Evolutionary conservation across 306 rosid species (phyloP), one percentile per base, ranked within the genome.

Genomic region (Datisca glomerata): DNA sequence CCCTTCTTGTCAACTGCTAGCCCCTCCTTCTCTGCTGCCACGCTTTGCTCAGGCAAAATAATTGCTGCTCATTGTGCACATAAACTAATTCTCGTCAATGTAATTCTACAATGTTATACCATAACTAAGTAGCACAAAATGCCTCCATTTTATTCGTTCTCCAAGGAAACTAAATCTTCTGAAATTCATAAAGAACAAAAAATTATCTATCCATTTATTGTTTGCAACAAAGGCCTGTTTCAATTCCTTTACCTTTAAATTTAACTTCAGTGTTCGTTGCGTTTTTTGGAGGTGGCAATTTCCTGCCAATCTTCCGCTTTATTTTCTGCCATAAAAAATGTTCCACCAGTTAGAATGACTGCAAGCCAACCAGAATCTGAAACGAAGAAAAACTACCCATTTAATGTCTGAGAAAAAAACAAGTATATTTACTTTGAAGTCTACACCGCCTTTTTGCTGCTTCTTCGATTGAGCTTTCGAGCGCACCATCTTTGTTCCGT

Each of bases 1-100:
- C 97, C 95, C 45, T 75, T 89, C 65, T 74, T 83, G 77, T 77
- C 74, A 49, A 89, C 93, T 0, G 95, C 93, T 24, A 80, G 61
- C n/a, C 97, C 93, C 1, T 37, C 68, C 69, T 74, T 89, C 67
- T 83, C 86, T 0, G 97, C 65, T 6, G 91, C 91, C 55, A 89
- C 63, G 22, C 91, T 89, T 76, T 74, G 95, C 70, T 89, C 97
- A 8, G 95, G 95, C 41, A 89, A 72, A 58, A 80, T 52, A 44
- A 80, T 83, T 50, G 93, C 95, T 87, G 93, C 53, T 33, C 61
- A 32, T 35, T 67, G 48, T 27, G 17, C 29, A 24, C 27, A 55
- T 20, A 7, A 37, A 53, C 27, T 14, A 45, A 63, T 50, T 41
- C 25, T 34, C 18, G 41, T 40, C 41, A 31, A 31, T 31, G 3